Conservation (phyloP, 768 basidiomycete genomes). For the Lactifluus pinguis region DNA sequence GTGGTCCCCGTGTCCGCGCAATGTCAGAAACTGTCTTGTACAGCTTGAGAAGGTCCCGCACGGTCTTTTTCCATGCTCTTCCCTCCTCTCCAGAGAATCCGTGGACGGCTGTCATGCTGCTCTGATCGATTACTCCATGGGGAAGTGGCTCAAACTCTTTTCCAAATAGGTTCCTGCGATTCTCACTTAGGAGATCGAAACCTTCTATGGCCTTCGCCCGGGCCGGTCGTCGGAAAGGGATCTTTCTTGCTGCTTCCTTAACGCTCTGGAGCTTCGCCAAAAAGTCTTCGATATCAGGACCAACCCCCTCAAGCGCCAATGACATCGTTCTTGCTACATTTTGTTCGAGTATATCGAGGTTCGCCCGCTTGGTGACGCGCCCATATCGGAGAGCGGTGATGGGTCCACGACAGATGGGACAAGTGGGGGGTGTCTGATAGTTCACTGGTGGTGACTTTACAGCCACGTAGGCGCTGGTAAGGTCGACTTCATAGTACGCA, state of each 20-base stretch:
- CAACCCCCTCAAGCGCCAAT: slow-evolving; percentile 13
- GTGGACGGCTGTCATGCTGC: slow-evolving; percentile 16
- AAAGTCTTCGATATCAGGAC: slow-evolving; percentile 11
- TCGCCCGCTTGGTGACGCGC: slow-evolving; percentile 28
- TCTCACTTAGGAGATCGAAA: background rate
- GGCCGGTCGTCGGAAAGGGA: background rate
- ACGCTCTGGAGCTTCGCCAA: background rate
- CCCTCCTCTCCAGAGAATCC: slow-evolving; percentile 18
- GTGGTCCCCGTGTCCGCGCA: slow-evolving; percentile 23
- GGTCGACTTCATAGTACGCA: slow-evolving; percentile 24
- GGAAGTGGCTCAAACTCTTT: slow-evolving; percentile 18
- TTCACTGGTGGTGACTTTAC: slow-evolving; percentile 23
- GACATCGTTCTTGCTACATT: slow-evolving; percentile 28
- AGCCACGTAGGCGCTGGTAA: slow-evolving; percentile 19
- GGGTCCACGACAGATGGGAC: slow-evolving; percentile 28
- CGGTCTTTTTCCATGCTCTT: slow-evolving; percentile 20
- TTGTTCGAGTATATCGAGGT: slow-evolving; percentile 30
- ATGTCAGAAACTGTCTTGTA: slow-evolving; percentile 23
- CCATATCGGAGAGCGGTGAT: slow-evolving; percentile 29
- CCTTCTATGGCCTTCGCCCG: background rate
- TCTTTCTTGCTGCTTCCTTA: slow-evolving; percentile 15
- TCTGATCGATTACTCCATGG: background rate
- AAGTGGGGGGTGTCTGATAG: slow-evolving; percentile 25
- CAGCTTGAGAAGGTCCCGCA: slow-evolving; percentile 16
- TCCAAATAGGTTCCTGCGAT: background rate